Evolutionary conservation across 352 stramenopile species (phyloP).

Genomic region (Peronospora destructor): DNA sequence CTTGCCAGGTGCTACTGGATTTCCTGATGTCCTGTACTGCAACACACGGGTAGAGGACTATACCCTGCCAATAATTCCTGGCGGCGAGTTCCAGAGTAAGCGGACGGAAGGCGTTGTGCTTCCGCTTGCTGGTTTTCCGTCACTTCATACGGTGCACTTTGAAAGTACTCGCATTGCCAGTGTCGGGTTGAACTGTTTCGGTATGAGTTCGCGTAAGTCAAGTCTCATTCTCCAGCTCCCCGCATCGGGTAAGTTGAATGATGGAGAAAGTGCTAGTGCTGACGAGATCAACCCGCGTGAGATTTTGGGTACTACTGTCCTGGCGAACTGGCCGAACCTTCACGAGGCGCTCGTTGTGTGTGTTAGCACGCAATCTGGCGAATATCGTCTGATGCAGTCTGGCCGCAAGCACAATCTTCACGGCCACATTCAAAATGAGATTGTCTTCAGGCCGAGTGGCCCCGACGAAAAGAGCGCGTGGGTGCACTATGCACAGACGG

Average conservation of each 20-base stretch:
- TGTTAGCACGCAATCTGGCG: slow-evolving; percentile 55
- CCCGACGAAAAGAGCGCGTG: slow-evolving; percentile 55
- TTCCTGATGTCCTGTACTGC: slow-evolving; percentile 59
- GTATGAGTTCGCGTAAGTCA: slow-evolving; percentile 76
- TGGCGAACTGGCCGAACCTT: slow-evolving; percentile 98
- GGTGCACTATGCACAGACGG: slow-evolving; percentile 57
- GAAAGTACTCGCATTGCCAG: slow-evolving; percentile 51
- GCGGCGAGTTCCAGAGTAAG: slow-evolving; percentile 62
- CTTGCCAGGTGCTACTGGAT: slow-evolving; percentile 48
- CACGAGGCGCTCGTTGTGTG: slow-evolving; percentile 90
- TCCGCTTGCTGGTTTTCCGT: slow-evolving; percentile 71
- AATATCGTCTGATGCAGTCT: slow-evolving; percentile 42
- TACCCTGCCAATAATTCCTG: slow-evolving; percentile 41
- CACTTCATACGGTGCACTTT: slow-evolving; percentile 54
- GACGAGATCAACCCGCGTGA: slow-evolving; percentile 33
- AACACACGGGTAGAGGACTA: slow-evolving; percentile 60
- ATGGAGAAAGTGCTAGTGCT: slow-evolving; percentile 14
- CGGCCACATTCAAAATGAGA: slow-evolving; percentile 13
- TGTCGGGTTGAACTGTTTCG: slow-evolving; percentile 92
- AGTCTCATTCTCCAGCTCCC: slow-evolving; percentile 66
- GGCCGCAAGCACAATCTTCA: slow-evolving; percentile 19
- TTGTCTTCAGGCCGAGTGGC: slow-evolving; percentile 43
- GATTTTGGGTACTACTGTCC: slow-evolving; percentile 66
- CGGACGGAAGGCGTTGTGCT: slow-evolving; percentile 69
- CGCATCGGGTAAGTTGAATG: slow-evolving; percentile 19